Evolutionary conservation across 1,284 basidiomycete species (phyloP).

Genomic region (Ustilago crameri): DNA sequence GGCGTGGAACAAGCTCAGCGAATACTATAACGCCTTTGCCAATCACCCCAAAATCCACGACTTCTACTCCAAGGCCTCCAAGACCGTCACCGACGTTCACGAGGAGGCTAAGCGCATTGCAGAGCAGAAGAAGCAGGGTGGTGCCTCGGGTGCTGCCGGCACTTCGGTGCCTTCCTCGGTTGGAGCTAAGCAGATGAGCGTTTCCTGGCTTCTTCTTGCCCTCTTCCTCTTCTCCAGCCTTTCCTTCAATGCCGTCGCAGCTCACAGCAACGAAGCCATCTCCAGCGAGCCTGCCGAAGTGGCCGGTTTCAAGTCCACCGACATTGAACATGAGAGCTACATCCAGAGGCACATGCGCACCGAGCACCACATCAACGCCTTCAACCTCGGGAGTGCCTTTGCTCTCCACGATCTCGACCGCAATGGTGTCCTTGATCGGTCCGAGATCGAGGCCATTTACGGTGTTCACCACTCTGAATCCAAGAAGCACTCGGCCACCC

Average conservation of each 20-base stretch:
- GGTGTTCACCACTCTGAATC: slow-evolving; percentile 95
- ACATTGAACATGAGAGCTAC: slow-evolving; percentile 58
- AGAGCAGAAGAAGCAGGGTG: slow-evolving; percentile 70
- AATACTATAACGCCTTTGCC: slow-evolving; percentile 59
- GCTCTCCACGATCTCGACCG: slow-evolving; percentile 89
- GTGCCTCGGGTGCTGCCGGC: slow-evolving; percentile 44
- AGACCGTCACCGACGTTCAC: slow-evolving; percentile 84
- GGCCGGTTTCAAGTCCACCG: slow-evolving; percentile 47
- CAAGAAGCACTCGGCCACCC: slow-evolving; percentile 81
- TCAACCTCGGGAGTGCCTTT: slow-evolving; percentile 71
- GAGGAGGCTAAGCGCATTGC: slow-evolving; percentile 85
- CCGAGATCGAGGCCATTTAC: slow-evolving; percentile 70
- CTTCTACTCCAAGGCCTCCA: slow-evolving; percentile 83
- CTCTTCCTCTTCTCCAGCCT: slow-evolving; percentile 47
- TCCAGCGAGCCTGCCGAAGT: slow-evolving; percentile 45
- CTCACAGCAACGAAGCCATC: slow-evolving; percentile 39
- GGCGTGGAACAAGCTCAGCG: slow-evolving; percentile 57
- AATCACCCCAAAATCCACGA: slow-evolving; percentile 67
- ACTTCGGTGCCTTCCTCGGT: slow-evolving; percentile 29
- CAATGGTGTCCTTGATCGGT: slow-evolving; percentile 68
- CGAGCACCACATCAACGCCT: slow-evolving; percentile 68
- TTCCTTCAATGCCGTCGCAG: slow-evolving; percentile 30
- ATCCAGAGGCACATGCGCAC: slow-evolving; percentile 67
- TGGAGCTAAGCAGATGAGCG: slow-evolving; percentile 41
- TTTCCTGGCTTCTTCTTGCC: slow-evolving; percentile 41